phyloP scores from a whole-genome alignment of 2,329 filamentous ascomycete genomes.

The Ophiocordyceps polyrhachis-furcata region DNA sequence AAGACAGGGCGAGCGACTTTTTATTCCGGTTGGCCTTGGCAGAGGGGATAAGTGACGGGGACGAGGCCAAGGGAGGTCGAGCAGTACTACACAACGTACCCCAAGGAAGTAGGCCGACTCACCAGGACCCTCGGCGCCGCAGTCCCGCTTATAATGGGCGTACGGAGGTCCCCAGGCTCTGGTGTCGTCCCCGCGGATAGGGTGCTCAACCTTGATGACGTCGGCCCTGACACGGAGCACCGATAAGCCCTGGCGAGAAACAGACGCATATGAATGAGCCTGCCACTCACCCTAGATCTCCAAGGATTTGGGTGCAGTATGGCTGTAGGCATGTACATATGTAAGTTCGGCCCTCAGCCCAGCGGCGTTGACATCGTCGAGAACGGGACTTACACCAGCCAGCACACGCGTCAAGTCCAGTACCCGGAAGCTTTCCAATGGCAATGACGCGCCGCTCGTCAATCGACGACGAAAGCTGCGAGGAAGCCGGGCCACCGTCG shows the following conservation, averaged over 20 bases:
- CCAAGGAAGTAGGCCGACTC: constrained; percentile 91
- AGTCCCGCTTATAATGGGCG: constrained; percentile 50
- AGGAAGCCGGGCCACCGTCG: not conserved
- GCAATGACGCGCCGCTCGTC: constrained; percentile 23
- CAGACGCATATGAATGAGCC: not conserved
- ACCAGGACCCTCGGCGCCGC: constrained; percentile 48
- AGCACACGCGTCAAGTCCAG: constrained; percentile 94
- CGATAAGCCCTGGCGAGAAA: not conserved
- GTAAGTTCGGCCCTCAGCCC: not conserved
- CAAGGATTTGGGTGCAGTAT: constrained; percentile 92
- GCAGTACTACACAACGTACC: constrained; percentile 43
- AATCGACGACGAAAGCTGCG: not conserved
- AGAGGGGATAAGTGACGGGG: not conserved
- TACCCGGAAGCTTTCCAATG: constrained; percentile 71
- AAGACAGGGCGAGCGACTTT: constrained; percentile 80
- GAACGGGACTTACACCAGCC: constrained; percentile 52
- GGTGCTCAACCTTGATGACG: constrained; percentile 95
- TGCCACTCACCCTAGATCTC: constrained; percentile 67
- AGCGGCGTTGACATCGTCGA: not conserved
- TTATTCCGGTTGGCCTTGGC: constrained; percentile 86
- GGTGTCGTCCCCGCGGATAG: constrained; percentile 78
- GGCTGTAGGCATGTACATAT: constrained; percentile 35
- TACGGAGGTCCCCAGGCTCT: constrained; percentile 94
- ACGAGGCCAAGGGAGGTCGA: not conserved
- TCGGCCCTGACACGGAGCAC: constrained; percentile 47